Base-by-base conservation (phyloP, 164 flowering plant genomes). In the Echeveria elegans region DNA sequence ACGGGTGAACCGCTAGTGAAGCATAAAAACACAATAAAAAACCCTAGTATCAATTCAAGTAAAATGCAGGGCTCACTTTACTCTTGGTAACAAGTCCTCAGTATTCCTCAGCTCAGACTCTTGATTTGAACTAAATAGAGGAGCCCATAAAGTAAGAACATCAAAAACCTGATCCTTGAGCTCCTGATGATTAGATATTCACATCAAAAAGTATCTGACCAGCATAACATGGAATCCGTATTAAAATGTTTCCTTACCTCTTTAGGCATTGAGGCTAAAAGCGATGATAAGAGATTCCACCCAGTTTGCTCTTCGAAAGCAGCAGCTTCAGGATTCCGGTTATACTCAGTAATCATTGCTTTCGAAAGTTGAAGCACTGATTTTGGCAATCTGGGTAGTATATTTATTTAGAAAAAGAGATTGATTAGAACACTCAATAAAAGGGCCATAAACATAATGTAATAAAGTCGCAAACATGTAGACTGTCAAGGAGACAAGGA, bases 131-230 rank as follows among this genome's bases (percentile, higher is more conserved):
- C 76, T 78, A 71, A 95, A 95, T 48, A 82, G 68, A 31, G 80
- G 64, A 72, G 94, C 90, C 97, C 97, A 92, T 21, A 92, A 76
- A 37, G 97, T 79, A 71, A 95, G 86, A 73, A 95, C 84, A 77
- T 92, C 97, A 84, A 92, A 95, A 68, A 87, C 91, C 69, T 95
- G 90, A 66, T 87, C 97, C 71, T 89, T 91, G 72, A 95, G 88
- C 72, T 89, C 99, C 99, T 95, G 79, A 64, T 77, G 2, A 52
- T 50, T 73, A 65, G 75, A 53, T 63, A 59, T 63, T 65, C 65
- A 28, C 47, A 34, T 28, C 26, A 68, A 40, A 52, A 61, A 66
- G 28, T 63, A 41, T 58, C 26, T 30, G 63, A 31, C n/a, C 21
- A 24, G 32, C 11, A 65, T 24, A 26, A 36, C 4, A 71, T 29